Percentiles rank a stretch among this genome's conserved stretches.
phyloP scores from a whole-genome alignment of 2,329 filamentous ascomycete species.

The Dryadomyces quercus-mongolicae region DNA sequence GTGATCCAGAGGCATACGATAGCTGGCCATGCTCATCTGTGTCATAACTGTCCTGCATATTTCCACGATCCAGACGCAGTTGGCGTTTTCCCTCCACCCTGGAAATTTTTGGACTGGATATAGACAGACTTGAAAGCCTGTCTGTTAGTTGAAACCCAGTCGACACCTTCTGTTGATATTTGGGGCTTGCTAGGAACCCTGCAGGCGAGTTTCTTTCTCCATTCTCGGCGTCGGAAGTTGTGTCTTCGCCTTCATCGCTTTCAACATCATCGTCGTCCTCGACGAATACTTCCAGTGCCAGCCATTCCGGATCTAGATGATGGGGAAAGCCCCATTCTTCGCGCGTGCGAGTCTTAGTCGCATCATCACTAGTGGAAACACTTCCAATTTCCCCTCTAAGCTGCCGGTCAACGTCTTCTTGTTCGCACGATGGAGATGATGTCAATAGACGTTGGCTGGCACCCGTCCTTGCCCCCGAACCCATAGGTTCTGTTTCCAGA shows the following conservation, averaged over 20 bases:
- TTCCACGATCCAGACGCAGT: not conserved
- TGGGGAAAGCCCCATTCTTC: slow-evolving; percentile 49
- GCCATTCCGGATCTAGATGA: slow-evolving; percentile 79
- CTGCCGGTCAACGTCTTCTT: slow-evolving; percentile 35
- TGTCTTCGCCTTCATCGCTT: slow-evolving; percentile 29
- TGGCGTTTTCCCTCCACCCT: not conserved
- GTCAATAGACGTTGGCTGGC: slow-evolving; percentile 2
- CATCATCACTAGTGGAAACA: not conserved
- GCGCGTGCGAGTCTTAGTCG: not conserved
- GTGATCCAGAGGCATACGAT: slow-evolving; percentile 28
- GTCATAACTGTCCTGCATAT: no score
- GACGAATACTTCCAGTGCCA: slow-evolving; percentile 75
- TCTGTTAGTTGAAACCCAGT: not conserved
- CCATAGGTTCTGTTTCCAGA: slow-evolving; percentile 11
- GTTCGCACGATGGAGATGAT: slow-evolving; percentile 19
- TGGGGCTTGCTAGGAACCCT: no score
- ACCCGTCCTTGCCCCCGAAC: not conserved
- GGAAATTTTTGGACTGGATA: slow-evolving; percentile 13
- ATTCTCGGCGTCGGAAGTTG: not conserved
- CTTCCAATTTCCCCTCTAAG: slow-evolving; percentile 23
- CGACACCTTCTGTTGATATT: no score
- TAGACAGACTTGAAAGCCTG: slow-evolving; percentile 23
- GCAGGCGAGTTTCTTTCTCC: not conserved
- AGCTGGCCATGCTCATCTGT: not conserved
- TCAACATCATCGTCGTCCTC: slow-evolving; percentile 38